Evolutionary conservation across 2,329 filamentous ascomycete species (phyloP).

Genomic region (Juglanconis sp.): DNA sequence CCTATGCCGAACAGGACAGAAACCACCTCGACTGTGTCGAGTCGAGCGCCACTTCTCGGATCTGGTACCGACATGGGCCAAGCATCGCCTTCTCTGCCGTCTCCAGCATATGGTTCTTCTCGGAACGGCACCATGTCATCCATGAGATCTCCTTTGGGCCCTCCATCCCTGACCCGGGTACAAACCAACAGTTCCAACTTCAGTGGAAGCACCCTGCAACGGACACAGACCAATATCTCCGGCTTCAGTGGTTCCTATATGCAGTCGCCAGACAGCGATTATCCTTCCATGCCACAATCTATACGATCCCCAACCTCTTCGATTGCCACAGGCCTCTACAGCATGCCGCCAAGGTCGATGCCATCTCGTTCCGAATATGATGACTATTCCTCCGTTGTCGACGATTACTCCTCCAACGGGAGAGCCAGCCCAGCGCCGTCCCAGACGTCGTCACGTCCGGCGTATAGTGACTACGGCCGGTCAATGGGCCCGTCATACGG

Average conservation of each 20-base stretch:
- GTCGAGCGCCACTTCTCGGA: conserved; percentile 28
- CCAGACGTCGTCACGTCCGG: conserved; percentile 18
- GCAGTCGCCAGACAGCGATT: conserved; percentile 21
- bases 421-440: conserved; percentile 31
- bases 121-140: conserved; percentile 20
- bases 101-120: conserved; percentile 22
- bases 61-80: conserved; percentile 30
- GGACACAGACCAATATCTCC: conserved; percentile 25
- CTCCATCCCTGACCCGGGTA: conserved; percentile 23
- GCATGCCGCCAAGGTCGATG: conserved; percentile 16
- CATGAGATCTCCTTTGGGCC: conserved; percentile 23
- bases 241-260: conserved; percentile 22
- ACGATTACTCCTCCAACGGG: conserved; percentile 21
- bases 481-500: conserved; percentile 9
- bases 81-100: conserved; percentile 27
- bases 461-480: conserved; percentile 7
- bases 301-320: conserved; percentile 22
- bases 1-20: conserved; percentile 37
- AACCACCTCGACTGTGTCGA: conserved; percentile 27
- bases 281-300: conserved; percentile 26
- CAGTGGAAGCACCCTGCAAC: conserved; percentile 16
- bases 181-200: conserved; percentile 24
- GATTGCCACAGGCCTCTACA: conserved; percentile 18
- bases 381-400: conserved; percentile 16
- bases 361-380: conserved; percentile 17